Base-by-base conservation (phyloP, 2,329 filamentous ascomycete genomes). In the Neodidymelliopsis sp. region DNA sequence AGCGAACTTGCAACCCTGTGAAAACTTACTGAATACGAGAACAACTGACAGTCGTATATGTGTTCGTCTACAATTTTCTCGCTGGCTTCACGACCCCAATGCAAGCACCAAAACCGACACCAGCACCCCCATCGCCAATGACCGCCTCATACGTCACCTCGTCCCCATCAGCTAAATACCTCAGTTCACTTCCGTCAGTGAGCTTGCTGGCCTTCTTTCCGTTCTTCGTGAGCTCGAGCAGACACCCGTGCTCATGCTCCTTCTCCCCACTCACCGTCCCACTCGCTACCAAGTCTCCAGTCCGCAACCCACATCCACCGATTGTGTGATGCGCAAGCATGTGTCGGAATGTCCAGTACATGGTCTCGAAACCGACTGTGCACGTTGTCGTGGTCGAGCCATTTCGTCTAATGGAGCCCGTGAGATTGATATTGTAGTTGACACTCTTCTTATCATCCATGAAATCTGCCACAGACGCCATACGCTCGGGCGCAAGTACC, bases 261-360 rank as follows among this genome's bases (percentile, higher is more conserved):
- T 65, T 66, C 25, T 67, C 58, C 5, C 75, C 75, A 6, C 71
- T 75, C 12, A 78, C 74, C 0, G 76, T 78, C 9, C 76, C 76
- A n/a, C 70, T 75, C 1, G 74, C 76, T 3, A 78, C 61, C 33
- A 78, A 52, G 60, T 78, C 75, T 8, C 75, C 76, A 1, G 72
- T 73, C 18, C 70, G 56, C 45, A 78, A 66, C 1, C 67, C 71
- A 50, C 74, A 77, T 3, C 74, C 74, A n/a, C 72, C 71, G 12
- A 73, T 67, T 0, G 74, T 70, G 39, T 77, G 74, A 49, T 78
- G 76, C 2, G 74, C 71, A 10, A 78, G 56, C 60, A 76, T 74
- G 40, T 78, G 75, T 36, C 73, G 67, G n/a, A 76, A 74, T 10
- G 75, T 77, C 75, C 75, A 78, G 41, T 77, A 76, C 61, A 77